phyloP scores from a whole-genome alignment of 192 early-diverging fungal species.

The Haplosporangium gracile region DNA sequence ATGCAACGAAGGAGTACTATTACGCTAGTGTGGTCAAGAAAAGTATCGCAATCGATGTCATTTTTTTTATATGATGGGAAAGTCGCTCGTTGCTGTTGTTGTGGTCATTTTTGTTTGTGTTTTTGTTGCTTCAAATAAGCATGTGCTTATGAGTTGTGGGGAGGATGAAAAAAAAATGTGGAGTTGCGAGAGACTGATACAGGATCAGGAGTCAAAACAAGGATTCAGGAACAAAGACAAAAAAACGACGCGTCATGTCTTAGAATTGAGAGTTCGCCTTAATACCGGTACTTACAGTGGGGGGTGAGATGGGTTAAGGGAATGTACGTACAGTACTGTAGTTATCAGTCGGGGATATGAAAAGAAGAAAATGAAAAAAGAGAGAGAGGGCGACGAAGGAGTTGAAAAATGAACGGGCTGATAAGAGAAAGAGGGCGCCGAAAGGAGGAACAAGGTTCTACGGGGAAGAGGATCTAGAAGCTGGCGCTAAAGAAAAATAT shows the following conservation, averaged over 20 bases:
- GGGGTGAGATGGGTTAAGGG: too few relatives aligned
- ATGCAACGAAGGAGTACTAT: neutral
- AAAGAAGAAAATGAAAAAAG: neutral
- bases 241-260: too few relatives aligned
- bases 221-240: too few relatives aligned
- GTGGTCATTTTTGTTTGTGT: neutral
- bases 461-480: neutral
- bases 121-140: neutral
- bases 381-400: neutral
- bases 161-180: too few relatives aligned
- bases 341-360: too few relatives aligned
- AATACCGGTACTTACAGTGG: too few relatives aligned
- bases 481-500: neutral
- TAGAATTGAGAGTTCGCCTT: too few relatives aligned
- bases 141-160: neutral
- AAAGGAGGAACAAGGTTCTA: neutral
- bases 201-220: too few relatives aligned
- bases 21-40: neutral
- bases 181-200: too few relatives aligned
- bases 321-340: too few relatives aligned
- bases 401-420: neutral
- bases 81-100: neutral
- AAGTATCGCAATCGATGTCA: neutral
- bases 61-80: neutral
- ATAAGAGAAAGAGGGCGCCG: neutral